phyloP scores from a whole-genome alignment of 306 rosid genomes.

The Prosopis cineraria region DNA sequence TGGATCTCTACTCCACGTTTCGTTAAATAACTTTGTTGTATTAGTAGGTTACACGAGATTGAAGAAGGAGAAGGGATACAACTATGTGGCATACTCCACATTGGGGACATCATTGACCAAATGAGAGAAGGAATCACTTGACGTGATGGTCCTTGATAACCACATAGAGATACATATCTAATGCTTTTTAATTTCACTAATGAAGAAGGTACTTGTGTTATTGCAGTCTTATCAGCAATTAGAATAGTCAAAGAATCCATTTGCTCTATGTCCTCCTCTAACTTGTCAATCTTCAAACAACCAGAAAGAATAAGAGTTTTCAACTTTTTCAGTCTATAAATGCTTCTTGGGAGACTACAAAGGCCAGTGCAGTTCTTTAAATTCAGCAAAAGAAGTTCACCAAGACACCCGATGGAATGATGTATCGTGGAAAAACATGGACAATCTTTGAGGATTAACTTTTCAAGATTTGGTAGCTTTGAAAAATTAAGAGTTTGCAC shows the following conservation, averaged over 20 bases:
- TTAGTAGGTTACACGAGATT: no score
- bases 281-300: not conserved
- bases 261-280: not conserved
- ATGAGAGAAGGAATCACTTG: not conserved
- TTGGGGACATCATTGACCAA: not conserved
- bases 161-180: not conserved
- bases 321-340: not conserved
- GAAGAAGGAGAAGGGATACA: no score
- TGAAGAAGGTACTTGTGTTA: not conserved
- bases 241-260: not conserved
- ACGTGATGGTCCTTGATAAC: not conserved
- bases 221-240: not conserved
- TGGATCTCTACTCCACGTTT: no score
- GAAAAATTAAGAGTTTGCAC: not conserved
- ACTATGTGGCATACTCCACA: no score
- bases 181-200: not conserved
- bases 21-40: no score
- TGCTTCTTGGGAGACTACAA: not conserved
- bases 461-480: not conserved
- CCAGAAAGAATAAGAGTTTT: not conserved
- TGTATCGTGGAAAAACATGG: not conserved
- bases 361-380: not conserved
- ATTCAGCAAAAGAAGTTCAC: not conserved
- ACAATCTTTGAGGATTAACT: not conserved
- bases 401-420: not conserved